Evolutionary conservation across 306 rosid genomes (phyloP), one percentile per base, ranked within the genome.

Genomic region (peach (Prunus persica)): DNA sequence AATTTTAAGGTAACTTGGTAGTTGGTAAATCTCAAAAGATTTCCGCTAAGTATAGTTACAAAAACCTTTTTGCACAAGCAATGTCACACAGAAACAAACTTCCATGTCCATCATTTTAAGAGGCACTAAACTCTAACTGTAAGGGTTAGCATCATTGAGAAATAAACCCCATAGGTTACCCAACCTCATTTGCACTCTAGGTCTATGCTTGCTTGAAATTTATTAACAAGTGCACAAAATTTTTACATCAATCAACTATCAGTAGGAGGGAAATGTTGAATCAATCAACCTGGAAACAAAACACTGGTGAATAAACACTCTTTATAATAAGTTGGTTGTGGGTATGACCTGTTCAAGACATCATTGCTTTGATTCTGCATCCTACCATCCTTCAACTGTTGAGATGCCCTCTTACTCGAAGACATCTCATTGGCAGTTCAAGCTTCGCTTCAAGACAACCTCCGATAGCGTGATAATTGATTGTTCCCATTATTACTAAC

Each of bases 361-460:
- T 72, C 75, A 47, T 85, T 19, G n/a, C 47, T 70, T 61, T 71
- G 67, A 74, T 75, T 63, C 63, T 73, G 88, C 66, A 60, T 52
- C 6, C 79, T 55, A 12, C 69, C 43, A 69, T 72, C 83, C 76
- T 71, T 76, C 41, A 65, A 66, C 79, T 58, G 76, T 19, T 66
- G 84, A 56, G 74, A 61, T 20, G 83, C 16, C 51, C 81, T 79
- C 76, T 67, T 81, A 41, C 67, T 64, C 54, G 84, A 76, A 80
- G 90, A 87, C 90, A 83, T 84, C 75, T 79, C 70, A 58, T 50
- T 32, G 77, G 76, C 69, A 75, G 77, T 72, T 71, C 71, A 50
- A 75, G 72, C 24, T 76, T 79, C 76, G 67, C 80, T 58, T 64
- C 32, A 66, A 50, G 65, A 75, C 78, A 75, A 78, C 25, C 77